phyloP scores from a whole-genome alignment of 2,329 filamentous ascomycete genomes.

The Apiospora pterosperma region DNA sequence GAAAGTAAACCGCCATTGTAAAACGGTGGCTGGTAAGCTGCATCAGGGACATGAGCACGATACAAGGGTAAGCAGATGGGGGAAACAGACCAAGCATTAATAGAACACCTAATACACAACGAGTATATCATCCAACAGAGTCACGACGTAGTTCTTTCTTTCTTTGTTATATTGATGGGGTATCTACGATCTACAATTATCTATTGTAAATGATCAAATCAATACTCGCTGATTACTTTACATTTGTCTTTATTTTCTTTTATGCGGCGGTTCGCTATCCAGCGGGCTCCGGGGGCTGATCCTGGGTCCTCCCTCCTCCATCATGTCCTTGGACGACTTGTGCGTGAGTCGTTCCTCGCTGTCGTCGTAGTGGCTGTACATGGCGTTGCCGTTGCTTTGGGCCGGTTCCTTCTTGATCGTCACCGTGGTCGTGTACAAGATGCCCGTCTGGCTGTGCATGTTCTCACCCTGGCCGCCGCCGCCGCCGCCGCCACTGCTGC shows the following conservation, averaged over 20 bases:
- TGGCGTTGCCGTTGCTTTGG: not conserved
- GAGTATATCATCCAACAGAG: too few relatives aligned
- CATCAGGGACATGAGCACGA: too few relatives aligned
- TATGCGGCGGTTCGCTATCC: not conserved
- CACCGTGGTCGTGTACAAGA: conserved; percentile 1
- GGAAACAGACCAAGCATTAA: too few relatives aligned
- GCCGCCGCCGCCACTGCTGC: not conserved
- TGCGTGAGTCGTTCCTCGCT: conserved; percentile 3
- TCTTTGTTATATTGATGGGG: not conserved
- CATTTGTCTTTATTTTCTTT: not conserved
- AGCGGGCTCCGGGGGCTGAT: not conserved
- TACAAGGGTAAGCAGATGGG: too few relatives aligned
- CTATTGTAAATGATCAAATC: not conserved
- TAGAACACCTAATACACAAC: too few relatives aligned
- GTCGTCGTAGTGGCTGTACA: not conserved
- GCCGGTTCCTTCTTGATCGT: not conserved
- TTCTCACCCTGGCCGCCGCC: not conserved
- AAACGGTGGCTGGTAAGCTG: too few relatives aligned
- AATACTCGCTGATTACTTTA: not conserved
- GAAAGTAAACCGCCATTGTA: too few relatives aligned
- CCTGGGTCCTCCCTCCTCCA: not conserved
- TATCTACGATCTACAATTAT: not conserved
- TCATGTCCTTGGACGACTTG: not conserved
- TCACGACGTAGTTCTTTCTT: too few relatives aligned
- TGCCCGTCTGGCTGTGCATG: not conserved